Evolutionary conservation across 2,329 filamentous ascomycete genomes (phyloP).

Genomic region (Aspergillus sp.): DNA sequence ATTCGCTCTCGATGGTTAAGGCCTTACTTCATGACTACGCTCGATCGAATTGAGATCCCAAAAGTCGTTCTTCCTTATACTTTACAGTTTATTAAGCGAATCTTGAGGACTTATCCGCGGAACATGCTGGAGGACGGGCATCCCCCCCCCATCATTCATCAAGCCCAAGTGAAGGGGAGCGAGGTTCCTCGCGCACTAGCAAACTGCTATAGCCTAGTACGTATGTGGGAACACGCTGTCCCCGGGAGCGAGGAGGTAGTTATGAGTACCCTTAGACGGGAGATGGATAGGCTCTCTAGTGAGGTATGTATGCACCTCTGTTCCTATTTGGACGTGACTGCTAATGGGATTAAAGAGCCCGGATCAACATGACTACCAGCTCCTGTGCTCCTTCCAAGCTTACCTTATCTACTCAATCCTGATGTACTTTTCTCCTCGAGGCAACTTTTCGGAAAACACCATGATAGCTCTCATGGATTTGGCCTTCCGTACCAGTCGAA

Average conservation of each 20-base stretch:
- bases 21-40: conserved; percentile 20
- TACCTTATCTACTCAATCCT: conserved; percentile 55
- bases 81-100: conserved; percentile 23
- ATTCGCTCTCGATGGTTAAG: conserved; percentile 31
- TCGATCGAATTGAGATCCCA: conserved; percentile 16
- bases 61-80: conserved; percentile 24
- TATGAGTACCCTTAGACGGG: conserved; percentile 16
- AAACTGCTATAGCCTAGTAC: conserved; percentile 28
- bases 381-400: conserved; percentile 52
- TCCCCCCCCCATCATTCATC: conserved; percentile 28
- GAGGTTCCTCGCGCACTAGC: conserved; percentile 18
- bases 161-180: conserved; percentile 12
- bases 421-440: conserved; percentile 44
- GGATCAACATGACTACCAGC: conserved; percentile 22
- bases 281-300: conserved; percentile 24
- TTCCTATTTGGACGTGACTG: neutral
- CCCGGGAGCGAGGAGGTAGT: conserved; percentile 28
- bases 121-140: conserved; percentile 17
- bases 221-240: conserved; percentile 26
- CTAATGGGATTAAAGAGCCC: neutral
- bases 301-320: conserved; percentile 13
- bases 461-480: conserved; percentile 55
- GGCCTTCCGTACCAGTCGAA: conserved; percentile 41
- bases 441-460: conserved; percentile 33
- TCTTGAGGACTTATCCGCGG: conserved; percentile 26